Percentiles rank a stretch among this genome's conserved stretches.
Evolutionary conservation across 306 rosid species (phyloP).

Genomic region (Datisca glomerata): DNA sequence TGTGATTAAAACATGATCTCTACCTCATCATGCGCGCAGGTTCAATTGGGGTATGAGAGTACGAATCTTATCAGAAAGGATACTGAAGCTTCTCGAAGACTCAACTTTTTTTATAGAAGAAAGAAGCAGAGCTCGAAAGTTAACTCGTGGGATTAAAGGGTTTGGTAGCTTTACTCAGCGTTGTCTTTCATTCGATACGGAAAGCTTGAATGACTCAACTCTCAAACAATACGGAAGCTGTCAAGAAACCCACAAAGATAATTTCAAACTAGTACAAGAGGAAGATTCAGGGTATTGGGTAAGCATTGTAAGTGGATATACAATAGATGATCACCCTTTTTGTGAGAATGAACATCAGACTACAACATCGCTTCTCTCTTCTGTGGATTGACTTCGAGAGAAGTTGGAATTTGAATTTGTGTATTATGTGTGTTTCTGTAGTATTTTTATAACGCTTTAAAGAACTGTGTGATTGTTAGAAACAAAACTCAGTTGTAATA

Average conservation of each 20-base stretch:
- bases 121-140: conserved; percentile 36
- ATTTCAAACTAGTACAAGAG: conserved; percentile 2
- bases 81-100: conserved; percentile 32
- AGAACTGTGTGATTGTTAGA: too few species aligned
- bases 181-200: conserved; percentile 16
- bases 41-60: conserved; percentile 67
- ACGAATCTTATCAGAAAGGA: conserved; percentile 32
- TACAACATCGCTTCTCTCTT: conserved; percentile 28
- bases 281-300: conserved; percentile 1
- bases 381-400: too few species aligned
- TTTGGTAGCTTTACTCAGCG: conserved; percentile 47
- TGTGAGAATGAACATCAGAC: conserved; percentile 18
- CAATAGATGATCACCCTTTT: conserved; percentile 33
- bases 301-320: conserved; percentile 5
- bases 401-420: too few species aligned
- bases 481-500: too few species aligned
- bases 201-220: conserved; percentile 12
- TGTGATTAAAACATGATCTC: too few species aligned
- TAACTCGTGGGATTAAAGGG: conserved; percentile 50
- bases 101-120: conserved; percentile 28
- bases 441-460: too few species aligned
- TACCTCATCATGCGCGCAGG: too few species aligned
- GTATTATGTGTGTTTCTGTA: too few species aligned
- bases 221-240: conserved; percentile 21
- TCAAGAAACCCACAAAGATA: conserved; percentile 6